Evolutionary conservation across 1,284 basidiomycete species (phyloP).

Genomic region (Vanrija sp.): DNA sequence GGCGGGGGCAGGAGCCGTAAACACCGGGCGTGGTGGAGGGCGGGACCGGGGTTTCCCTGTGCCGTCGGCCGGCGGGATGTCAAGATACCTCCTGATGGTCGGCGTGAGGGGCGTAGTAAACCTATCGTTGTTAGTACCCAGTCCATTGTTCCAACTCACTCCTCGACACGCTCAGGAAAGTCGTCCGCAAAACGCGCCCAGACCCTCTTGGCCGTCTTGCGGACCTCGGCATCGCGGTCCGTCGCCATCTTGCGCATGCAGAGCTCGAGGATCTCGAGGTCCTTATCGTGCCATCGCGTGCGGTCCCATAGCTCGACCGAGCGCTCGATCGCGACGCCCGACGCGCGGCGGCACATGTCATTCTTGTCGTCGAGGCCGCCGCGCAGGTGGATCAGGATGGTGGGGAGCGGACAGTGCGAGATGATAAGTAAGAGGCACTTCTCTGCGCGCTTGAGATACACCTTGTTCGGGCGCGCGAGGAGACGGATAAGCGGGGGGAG

Average conservation of each 20-base stretch:
- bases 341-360: constrained; percentile 40
- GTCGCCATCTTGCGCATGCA: constrained; percentile 49
- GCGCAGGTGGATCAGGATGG: constrained; percentile 43
- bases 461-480: constrained; percentile 53
- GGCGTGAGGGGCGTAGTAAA: constrained; percentile 52
- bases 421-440: constrained; percentile 51
- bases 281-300: constrained; percentile 35
- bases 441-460: constrained; percentile 51
- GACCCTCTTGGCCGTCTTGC: constrained; percentile 48
- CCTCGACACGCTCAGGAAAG: constrained; percentile 52
- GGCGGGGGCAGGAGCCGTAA: not conserved
- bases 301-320: constrained; percentile 37
- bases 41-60: constrained; percentile 13
- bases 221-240: constrained; percentile 52
- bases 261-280: constrained; percentile 43
- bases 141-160: constrained; percentile 32
- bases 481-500: constrained; percentile 50
- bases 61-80: constrained; percentile 29
- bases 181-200: constrained; percentile 47
- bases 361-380: constrained; percentile 49
- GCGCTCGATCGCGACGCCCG: constrained; percentile 30
- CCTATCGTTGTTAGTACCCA: constrained; percentile 17
- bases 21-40: constrained; percentile 7
- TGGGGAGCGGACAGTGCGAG: constrained; percentile 46
- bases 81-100: constrained; percentile 50